Conservation (phyloP, 2,329 filamentous ascomycete genomes). For the Aspergillus vadensis region DNA sequence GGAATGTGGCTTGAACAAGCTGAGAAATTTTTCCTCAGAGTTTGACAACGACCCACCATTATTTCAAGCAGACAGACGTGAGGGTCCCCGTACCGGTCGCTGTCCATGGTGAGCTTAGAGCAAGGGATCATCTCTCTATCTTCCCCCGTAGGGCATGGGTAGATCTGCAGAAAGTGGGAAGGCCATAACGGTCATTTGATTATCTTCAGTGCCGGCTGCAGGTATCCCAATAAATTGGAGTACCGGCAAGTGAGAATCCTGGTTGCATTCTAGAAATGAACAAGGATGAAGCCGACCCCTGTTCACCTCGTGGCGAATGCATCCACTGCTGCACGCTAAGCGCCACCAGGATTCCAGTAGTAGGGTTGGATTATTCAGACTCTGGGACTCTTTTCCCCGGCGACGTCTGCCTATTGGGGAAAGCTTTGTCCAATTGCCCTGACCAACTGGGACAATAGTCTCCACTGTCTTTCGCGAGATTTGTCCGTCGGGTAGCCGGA, state of each 20-base stretch:
- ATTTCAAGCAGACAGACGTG: neutral
- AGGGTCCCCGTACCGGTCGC: slow-evolving; percentile 1
- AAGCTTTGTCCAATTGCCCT: neutral
- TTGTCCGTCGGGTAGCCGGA: neutral
- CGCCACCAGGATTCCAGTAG: neutral
- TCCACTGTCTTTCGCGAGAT: neutral
- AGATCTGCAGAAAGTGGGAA: neutral
- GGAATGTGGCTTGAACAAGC: neutral
- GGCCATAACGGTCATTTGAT: neutral
- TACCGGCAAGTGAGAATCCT: neutral
- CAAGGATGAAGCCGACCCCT: neutral
- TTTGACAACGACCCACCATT: slow-evolving; percentile 1
- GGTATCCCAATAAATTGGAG: neutral
- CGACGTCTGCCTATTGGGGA: neutral
- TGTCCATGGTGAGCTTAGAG: neutral
- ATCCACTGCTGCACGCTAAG: neutral
- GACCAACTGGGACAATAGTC: neutral
- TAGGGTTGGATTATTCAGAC: neutral
- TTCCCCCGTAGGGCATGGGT: neutral
- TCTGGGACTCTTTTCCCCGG: neutral
- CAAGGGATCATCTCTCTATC: neutral
- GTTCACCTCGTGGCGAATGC: neutral
- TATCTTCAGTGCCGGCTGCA: neutral
- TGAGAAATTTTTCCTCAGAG: neutral
- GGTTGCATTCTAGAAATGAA: neutral